Percentiles rank a stretch among this genome's conserved stretches.
These are phyloP conservation scores for Aspergillus funiculosus DNA, from an alignment of 495 filamentous ascomycete genomes.

Conservation along the genomic window DNA sequence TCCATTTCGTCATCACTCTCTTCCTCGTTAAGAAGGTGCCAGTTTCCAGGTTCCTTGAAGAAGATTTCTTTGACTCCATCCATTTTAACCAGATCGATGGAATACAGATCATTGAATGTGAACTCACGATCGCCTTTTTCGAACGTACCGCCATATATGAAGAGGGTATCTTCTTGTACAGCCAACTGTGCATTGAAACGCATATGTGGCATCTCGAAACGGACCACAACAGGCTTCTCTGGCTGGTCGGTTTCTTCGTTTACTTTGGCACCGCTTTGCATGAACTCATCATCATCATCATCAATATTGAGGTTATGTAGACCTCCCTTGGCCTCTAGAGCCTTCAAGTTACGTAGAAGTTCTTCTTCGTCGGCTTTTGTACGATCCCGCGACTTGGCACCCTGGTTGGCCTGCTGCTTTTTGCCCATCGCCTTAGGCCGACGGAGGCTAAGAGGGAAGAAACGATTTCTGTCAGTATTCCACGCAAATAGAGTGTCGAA, in stretches of 20 bases:
- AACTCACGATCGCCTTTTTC: slow-evolving; percentile 92
- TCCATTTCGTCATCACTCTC: slow-evolving; percentile 65
- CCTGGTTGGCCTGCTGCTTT: slow-evolving; percentile 51
- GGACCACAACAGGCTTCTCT: slow-evolving; percentile 42
- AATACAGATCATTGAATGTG: slow-evolving; percentile 89
- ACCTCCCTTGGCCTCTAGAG: slow-evolving; percentile 63
- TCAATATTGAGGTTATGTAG: slow-evolving; percentile 47
- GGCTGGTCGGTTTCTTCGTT: slow-evolving; percentile 52
- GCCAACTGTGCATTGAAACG: slow-evolving; percentile 86
- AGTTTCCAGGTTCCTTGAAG: slow-evolving; percentile 75
- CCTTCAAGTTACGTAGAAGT: slow-evolving; percentile 73
- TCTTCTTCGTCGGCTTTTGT: slow-evolving; percentile 86
- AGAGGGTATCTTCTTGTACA: slow-evolving; percentile 86
- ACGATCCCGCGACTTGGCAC: slow-evolving; percentile 57
- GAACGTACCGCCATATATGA: slow-evolving; percentile 90
- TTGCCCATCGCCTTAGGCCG: slow-evolving; percentile 58
- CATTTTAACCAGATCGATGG: slow-evolving; percentile 83
- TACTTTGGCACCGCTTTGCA: slow-evolving; percentile 31
- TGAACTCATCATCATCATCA: slow-evolving; percentile 49
- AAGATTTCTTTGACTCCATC: slow-evolving; percentile 90
- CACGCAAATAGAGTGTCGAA: slow-evolving; percentile 85
- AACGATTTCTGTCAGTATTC: slow-evolving; percentile 91
- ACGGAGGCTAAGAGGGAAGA: slow-evolving; percentile 75
- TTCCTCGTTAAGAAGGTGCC: slow-evolving; percentile 68
- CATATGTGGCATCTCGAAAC: slow-evolving; percentile 75